phyloP scores from a whole-genome alignment of 1,139 yeast species.

The Kodamaea sp. region DNA sequence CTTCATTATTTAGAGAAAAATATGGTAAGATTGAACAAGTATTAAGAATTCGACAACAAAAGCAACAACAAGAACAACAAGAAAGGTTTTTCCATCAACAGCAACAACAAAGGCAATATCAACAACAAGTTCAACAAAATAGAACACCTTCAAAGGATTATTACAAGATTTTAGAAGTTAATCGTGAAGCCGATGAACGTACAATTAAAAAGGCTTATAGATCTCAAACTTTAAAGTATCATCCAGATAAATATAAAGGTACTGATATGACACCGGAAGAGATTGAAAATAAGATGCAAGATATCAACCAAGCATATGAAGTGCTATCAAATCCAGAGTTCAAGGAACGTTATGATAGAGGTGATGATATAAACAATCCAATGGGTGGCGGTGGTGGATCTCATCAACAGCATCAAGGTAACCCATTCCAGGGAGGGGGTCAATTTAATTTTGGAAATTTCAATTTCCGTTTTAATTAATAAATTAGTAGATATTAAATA shows the following conservation, averaged over 20 bases:
- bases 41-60: slow-evolving; percentile 43
- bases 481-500: background rate
- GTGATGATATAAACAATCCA: slow-evolving; percentile 55
- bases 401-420: slow-evolving; percentile 7
- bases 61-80: slow-evolving; percentile 50
- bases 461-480: slow-evolving; percentile 1
- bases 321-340: slow-evolving; percentile 65
- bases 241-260: slow-evolving; percentile 83
- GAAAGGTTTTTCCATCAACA: slow-evolving; percentile 39
- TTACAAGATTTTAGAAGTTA: slow-evolving; percentile 72
- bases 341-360: slow-evolving; percentile 62
- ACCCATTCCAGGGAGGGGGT: slow-evolving; percentile 6
- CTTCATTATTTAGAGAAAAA: slow-evolving; percentile 36
- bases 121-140: slow-evolving; percentile 30
- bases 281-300: slow-evolving; percentile 83
- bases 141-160: slow-evolving; percentile 62
- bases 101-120: slow-evolving; percentile 43
- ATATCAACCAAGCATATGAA: slow-evolving; percentile 91
- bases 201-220: slow-evolving; percentile 83
- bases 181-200: slow-evolving; percentile 63
- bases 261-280: slow-evolving; percentile 66
- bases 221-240: slow-evolving; percentile 71
- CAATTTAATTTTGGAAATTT: slow-evolving; percentile 9
- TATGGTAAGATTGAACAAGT: slow-evolving; percentile 24
- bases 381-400: slow-evolving; percentile 5